Evolutionary conservation across 345 rosid species (phyloP), one percentile per base, ranked within the genome.

Genomic region (Dipteronia sinensis): DNA sequence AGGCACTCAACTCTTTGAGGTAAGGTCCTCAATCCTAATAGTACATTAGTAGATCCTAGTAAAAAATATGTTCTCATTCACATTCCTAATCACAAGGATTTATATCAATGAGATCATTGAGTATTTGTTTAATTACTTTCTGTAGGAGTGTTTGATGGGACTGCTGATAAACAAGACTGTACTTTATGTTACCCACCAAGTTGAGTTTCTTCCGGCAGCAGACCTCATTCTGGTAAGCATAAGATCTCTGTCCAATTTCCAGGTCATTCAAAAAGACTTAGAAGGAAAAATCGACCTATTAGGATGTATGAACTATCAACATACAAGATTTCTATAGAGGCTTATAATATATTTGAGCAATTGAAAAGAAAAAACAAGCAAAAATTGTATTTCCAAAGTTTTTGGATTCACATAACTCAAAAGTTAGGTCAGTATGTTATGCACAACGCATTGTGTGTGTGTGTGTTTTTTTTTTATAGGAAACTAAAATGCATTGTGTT

Each of bases 201-300:
- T 95, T 10, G 98, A 95, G 88, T 93, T 93, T 87, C 97, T 95
- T 77, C 97, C 98, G 23, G 94, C 94, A 7, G 97, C 98, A 73
- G 98, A 95, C 85, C 82, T 90, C 76, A 95, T 95, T 83, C 81
- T 95, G 92, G 98, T 94, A 90, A 82, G 88, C 63, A 51, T 55
- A 13, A 27, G 13, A 9, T 16, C 11, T 49, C 27, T 27, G 13
- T 53, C 19, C 13, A 25, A 16, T 23, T 6, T 23, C 72, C 47
- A 42, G 16, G 44, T 74, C 40, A 73, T 47, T 65, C 7, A n/a
- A 75, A 64, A 17, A 19, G 5, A n/a, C 27, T 12, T 7, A 75
- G 42, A 49, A 5, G 42, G 10, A 17, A 23, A 13, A 23, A 13
- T 25, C 20, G 8, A 16, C 23, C 51, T 31, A 1, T 40, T 17